Evolutionary conservation across 75 land plant species (phyloP).

Genomic region (Cunninghamia lanceolata): DNA sequence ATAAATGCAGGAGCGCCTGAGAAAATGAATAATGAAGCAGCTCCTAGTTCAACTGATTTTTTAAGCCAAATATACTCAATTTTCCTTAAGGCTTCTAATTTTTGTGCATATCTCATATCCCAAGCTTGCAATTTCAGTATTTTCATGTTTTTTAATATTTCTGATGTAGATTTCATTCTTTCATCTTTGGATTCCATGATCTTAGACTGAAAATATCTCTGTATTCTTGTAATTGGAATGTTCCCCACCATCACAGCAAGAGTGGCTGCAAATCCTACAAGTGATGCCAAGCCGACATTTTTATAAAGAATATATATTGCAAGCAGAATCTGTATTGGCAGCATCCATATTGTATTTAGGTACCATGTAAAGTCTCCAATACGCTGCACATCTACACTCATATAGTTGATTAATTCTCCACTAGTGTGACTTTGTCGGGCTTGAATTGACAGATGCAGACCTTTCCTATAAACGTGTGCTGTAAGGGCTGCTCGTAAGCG

Average conservation of each 20-base stretch:
- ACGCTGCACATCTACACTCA: slow-evolving; percentile 89
- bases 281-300: slow-evolving; percentile 58
- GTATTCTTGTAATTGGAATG: slow-evolving; percentile 51
- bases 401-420: slow-evolving; percentile 89
- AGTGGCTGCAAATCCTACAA: slow-evolving; percentile 67
- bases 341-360: slow-evolving; percentile 62
- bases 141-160: slow-evolving; percentile 75
- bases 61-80: slow-evolving; percentile 60
- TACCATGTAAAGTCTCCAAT: slow-evolving; percentile 75
- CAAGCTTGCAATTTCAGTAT: slow-evolving; percentile 83
- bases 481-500: slow-evolving; percentile 73
- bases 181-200: slow-evolving; percentile 83
- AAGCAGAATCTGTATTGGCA: slow-evolving; percentile 70
- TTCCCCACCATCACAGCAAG: slow-evolving; percentile 52
- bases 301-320: slow-evolving; percentile 55
- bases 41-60: slow-evolving; percentile 42
- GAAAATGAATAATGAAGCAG: slow-evolving; percentile 64
- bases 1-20: slow-evolving; percentile 80
- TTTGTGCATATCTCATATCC: slow-evolving; percentile 62
- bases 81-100: slow-evolving; percentile 48
- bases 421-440: slow-evolving; percentile 67
- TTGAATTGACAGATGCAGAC: slow-evolving; percentile 57
- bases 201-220: slow-evolving; percentile 53
- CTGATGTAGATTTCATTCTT: slow-evolving; percentile 91
- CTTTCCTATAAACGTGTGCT: slow-evolving; percentile 67